Base-by-base conservation (phyloP, 148 eudicot genomes). In the Linanthus parryae region DNA sequence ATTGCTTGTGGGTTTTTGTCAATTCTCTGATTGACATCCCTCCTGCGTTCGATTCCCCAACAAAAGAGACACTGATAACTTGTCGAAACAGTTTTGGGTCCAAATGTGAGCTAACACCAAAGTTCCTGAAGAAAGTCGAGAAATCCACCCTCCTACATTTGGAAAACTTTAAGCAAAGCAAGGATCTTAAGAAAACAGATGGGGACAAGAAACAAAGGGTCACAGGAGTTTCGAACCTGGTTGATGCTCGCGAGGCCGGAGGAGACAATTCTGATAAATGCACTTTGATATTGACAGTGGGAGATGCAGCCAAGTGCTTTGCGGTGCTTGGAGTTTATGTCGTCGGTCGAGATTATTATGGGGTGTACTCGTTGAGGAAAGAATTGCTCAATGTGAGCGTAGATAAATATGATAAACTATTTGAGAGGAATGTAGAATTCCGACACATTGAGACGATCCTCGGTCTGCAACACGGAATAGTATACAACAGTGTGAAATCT, bases 11-110 rank as follows among this genome's bases (percentile, higher is more conserved):
- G n/a, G n/a, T n/a, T n/a, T n/a, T n/a, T n/a, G n/a, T n/a, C n/a
- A n/a, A n/a, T n/a, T n/a, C n/a, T n/a, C n/a, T 85, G 95, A 82
- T 85, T 79, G 95, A 85, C 77, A 85, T 82, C 52, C n/a, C n/a
- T n/a, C 95, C 95, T 12, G 95, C 95, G 18, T 85, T 82, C 55
- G 89, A 82, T 76, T 85, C 89, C 27, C 95, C 82, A 65, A n/a
- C n/a, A n/a, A n/a, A n/a, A n/a, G n/a, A n/a, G n/a, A n/a, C n/a
- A n/a, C n/a, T n/a, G n/a, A n/a, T n/a, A n/a, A n/a, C n/a, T n/a
- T n/a, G n/a, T n/a, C n/a, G n/a, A n/a, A n/a, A n/a, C n/a, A n/a
- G n/a, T n/a, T n/a, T n/a, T n/a, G n/a, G n/a, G n/a, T n/a, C n/a
- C n/a, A n/a, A n/a, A n/a, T n/a, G n/a, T n/a, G 74, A 74, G 8